Percentiles rank a stretch among this genome's conserved stretches.
Conservation (phyloP, 2,329 filamentous ascomycete genomes). For the Thelonectria olida region DNA sequence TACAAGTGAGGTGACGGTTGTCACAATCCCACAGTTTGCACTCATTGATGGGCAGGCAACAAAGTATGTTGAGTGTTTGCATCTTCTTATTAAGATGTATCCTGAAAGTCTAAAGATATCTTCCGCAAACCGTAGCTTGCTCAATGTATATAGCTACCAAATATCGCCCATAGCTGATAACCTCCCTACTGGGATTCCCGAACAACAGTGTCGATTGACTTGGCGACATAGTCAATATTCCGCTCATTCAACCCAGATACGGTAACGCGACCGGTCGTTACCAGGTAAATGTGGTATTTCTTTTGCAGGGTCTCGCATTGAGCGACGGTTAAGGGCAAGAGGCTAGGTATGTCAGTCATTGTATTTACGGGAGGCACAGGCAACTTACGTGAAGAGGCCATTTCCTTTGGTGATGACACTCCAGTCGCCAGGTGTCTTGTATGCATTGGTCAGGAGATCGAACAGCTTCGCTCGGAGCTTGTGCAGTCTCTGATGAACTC, state of each 20-base stretch:
- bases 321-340: conserved; percentile 1
- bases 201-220: conserved; percentile 13
- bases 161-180: neutral
- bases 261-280: conserved; percentile 13
- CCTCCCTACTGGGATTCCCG: neutral
- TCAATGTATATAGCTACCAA: no score
- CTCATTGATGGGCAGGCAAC: no score
- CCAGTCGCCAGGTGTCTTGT: conserved; percentile 28
- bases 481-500: conserved; percentile 8
- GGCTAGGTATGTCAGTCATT: conserved; percentile 4
- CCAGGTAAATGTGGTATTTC: conserved; percentile 23
- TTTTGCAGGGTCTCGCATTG: conserved; percentile 21
- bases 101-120: no score
- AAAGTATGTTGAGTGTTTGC: no score
- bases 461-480: conserved; percentile 8
- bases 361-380: neutral
- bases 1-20: no score
- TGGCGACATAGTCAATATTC: conserved; percentile 20
- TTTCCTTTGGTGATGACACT: conserved; percentile 21
- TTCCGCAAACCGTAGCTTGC: no score
- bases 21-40: no score
- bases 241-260: conserved; percentile 13
- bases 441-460: neutral
- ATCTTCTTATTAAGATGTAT: no score
- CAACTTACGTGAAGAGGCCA: conserved; percentile 21